Evolutionary conservation across 2,329 filamentous ascomycete genomes (phyloP).

Genomic region (Penicillium brasilianum): DNA sequence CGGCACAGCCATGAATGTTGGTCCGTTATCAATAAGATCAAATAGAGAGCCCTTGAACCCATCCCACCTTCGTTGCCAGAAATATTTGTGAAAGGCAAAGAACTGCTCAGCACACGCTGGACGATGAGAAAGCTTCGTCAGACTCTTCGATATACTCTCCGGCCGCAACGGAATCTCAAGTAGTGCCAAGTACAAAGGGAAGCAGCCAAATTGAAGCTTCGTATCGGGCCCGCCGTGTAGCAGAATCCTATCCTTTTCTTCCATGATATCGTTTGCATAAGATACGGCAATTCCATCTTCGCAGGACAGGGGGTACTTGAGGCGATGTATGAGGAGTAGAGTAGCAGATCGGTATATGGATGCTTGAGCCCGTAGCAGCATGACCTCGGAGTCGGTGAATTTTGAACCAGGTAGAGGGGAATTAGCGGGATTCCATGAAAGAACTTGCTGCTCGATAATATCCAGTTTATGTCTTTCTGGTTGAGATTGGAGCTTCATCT

Average conservation of each 20-base stretch:
- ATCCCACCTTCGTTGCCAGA: constrained; percentile 10
- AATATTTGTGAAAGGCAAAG: constrained; percentile 11
- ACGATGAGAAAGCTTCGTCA: constrained; percentile 3
- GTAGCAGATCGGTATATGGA: constrained; percentile 8
- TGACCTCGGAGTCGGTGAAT: constrained; percentile 6
- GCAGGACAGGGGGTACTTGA: constrained; percentile 2
- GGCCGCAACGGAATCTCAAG: constrained; percentile 10
- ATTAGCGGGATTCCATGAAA: not conserved
- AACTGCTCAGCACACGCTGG: constrained; percentile 10
- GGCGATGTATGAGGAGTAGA: constrained; percentile 9
- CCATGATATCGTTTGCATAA: constrained; percentile 10
- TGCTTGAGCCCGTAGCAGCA: constrained; percentile 1
- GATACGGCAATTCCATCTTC: constrained; percentile 9
- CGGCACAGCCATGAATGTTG: constrained; percentile 4
- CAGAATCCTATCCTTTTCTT: constrained; percentile 10
- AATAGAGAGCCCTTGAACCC: constrained; percentile 4
- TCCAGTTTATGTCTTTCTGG: not conserved
- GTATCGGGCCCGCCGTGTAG: not conserved
- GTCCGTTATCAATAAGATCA: constrained; percentile 8
- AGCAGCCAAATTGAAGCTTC: constrained; percentile 9
- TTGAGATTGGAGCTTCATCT: constrained; percentile 4
- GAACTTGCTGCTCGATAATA: not conserved
- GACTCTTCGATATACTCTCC: constrained; percentile 2
- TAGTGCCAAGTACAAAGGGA: constrained; percentile 5
- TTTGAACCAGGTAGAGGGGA: not conserved